Percentiles rank a stretch among this genome's conserved stretches.
phyloP scores from a whole-genome alignment of 108 stramenopile species.

The Pseudonitzschia multiseries region DNA sequence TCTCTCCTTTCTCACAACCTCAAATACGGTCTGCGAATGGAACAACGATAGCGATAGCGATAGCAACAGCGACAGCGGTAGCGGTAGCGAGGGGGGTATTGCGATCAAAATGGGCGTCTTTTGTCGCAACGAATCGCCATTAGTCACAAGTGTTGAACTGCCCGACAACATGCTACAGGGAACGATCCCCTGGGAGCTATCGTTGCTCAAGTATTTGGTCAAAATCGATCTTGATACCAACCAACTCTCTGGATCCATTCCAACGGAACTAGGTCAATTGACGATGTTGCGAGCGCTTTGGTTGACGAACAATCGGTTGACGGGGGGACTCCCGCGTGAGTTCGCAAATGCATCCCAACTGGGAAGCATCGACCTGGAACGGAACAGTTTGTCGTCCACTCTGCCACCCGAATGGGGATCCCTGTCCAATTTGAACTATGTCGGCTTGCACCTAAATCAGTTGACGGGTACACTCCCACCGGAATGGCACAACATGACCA shows the following conservation, averaged over 20 bases:
- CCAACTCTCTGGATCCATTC: slow-evolving; percentile 5
- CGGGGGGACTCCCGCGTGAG: slow-evolving; percentile 11
- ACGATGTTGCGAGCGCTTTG: slow-evolving; percentile 3
- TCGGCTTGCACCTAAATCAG: background rate
- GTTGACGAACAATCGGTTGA: slow-evolving; percentile 3
- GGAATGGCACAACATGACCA: background rate
- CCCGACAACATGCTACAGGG: slow-evolving; percentile 12
- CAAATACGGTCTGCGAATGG: slow-evolving; percentile 13
- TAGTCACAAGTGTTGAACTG: slow-evolving; percentile 1
- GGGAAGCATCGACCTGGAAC: slow-evolving; percentile 9
- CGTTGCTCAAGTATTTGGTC: slow-evolving; percentile 7
- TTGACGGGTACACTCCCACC: slow-evolving; percentile 11
- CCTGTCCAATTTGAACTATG: slow-evolving; percentile 7
- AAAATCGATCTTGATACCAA: slow-evolving; percentile 22
- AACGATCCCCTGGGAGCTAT: slow-evolving; percentile 13
- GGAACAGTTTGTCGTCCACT: slow-evolving; percentile 2
- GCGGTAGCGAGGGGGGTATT: background rate
- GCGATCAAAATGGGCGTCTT: slow-evolving; percentile 8
- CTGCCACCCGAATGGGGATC: slow-evolving; percentile 17
- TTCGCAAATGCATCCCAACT: slow-evolving; percentile 8
- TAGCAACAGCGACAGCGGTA: background rate
- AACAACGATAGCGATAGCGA: background rate
- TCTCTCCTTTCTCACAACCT: slow-evolving; percentile 9
- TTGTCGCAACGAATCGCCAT: background rate
- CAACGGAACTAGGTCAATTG: slow-evolving; percentile 10